A percentile compares a stretch with the other conserved stretches of the same genome.
These are phyloP conservation scores for Pichia rugopelliculosa DNA, from an alignment of 805 yeast species.

Conservation along the genomic window DNA sequence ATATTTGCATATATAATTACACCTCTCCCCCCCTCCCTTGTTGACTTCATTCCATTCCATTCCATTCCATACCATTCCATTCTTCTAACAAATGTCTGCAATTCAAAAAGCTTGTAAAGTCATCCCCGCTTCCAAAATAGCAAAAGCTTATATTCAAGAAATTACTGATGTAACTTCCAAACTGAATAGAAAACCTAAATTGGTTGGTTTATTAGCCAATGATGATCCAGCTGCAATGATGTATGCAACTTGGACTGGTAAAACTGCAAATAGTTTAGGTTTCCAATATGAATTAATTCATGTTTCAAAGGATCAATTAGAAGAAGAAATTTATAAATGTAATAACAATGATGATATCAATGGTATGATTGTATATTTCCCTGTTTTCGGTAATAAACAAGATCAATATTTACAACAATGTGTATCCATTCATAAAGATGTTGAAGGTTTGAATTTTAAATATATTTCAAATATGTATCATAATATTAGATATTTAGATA, in stretches of 20 bases:
- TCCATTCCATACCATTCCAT: neutral
- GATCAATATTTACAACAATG: constrained; percentile 95
- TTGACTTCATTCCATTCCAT: neutral
- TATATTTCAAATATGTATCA: constrained; percentile 94
- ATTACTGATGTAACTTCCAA: constrained; percentile 48
- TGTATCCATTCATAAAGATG: constrained; percentile 86
- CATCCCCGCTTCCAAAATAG: constrained; percentile 78
- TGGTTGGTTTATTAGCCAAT: constrained; percentile 91
- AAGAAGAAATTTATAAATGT: constrained; percentile 75
- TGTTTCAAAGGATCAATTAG: constrained; percentile 73
- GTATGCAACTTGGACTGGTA: constrained; percentile 95
- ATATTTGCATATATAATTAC: too few relatives aligned
- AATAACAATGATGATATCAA: constrained; percentile 68
- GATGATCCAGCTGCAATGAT: constrained; percentile 89
- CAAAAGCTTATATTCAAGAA: constrained; percentile 75
- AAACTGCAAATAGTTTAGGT: constrained; percentile 81
- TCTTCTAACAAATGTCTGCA: constrained; percentile 9
- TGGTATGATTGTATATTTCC: constrained; percentile 96
- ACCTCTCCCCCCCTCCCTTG: neutral
- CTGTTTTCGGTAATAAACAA: constrained; percentile 91
- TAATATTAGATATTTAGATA: constrained; percentile 78
- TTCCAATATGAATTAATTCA: constrained; percentile 73
- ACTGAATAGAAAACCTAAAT: constrained; percentile 52
- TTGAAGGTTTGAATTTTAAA: constrained; percentile 87
- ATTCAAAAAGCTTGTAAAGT: constrained; percentile 56